Evolutionary conservation across 106 monocot genomes (phyloP), one percentile per base, ranked within the genome.

Genomic region (Dendrobium huoshanense): DNA sequence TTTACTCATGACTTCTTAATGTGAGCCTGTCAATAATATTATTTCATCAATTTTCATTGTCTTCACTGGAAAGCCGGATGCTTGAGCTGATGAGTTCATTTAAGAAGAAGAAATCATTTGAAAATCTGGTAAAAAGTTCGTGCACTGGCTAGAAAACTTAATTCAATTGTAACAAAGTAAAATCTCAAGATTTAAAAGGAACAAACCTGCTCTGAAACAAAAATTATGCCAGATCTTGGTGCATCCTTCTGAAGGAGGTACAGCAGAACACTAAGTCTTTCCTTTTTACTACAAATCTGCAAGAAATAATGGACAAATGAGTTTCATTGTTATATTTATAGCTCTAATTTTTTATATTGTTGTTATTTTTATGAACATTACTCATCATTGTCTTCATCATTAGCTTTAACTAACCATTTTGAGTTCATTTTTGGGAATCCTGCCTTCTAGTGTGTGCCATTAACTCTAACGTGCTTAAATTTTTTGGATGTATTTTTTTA

Each of bases 191-290:
- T 4, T 49, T 70, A 33, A 70, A 51, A 45, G 55, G 55, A 6
- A 77, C 79, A 80, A 85, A 94, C 97, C 94, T 94, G 97, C 41
- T 94, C 94, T 47, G 79, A 72, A 74, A 94, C 94, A 90, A 96
- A 96, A 82, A 94, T 86, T 82, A 96, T 96, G 49, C 78, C 90
- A 59, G 96, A 92, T 80, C 82, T 94, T 55, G 96, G 96, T 44
- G 85, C 61, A 84, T 96, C 94, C 47, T 64, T 92, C 73, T 90
- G 83, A 80, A 96, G 86, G 77, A 96, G 86, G 73, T 81, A 77
- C 15, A 90, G 82, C 80, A 96, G 81, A 43, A 64, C 54, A 37
- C 80, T 79, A 61, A 96, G 83, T 79, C 67, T 87, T 82, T 94
- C 86, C 72, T 82, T 86, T 77, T 90, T 94, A 70, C 67, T 77